Evolutionary conservation across 331 rosid genomes (phyloP).

Genomic region (Rosa hybrid): DNA sequence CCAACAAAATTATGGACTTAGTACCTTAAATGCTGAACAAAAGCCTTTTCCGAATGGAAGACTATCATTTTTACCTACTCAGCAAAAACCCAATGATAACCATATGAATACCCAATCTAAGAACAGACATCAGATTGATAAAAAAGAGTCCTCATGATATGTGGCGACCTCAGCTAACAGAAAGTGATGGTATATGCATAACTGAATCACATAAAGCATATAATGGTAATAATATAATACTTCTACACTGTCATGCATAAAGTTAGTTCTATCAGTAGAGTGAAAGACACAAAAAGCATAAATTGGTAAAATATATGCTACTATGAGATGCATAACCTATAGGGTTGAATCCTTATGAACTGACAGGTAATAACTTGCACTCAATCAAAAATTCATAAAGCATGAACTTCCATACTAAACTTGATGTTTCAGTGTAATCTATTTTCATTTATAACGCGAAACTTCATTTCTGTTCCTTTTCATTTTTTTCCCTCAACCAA

Average conservation of each 20-base stretch:
- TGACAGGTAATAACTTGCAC: not conserved
- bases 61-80: not conserved
- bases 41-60: not conserved
- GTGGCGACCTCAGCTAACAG: not conserved
- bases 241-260: not conserved
- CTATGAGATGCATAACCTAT: not conserved
- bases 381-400: not conserved
- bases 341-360: not conserved
- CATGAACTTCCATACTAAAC: not conserved
- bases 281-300: not conserved
- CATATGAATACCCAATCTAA: not conserved
- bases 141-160: not conserved
- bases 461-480: not conserved
- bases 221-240: not conserved
- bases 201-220: not conserved
- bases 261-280: not conserved
- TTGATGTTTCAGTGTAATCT: not conserved
- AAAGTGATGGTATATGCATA: not conserved
- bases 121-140: not conserved
- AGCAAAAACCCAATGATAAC: not conserved
- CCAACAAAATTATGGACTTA: slow-evolving; percentile 1
- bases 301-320: not conserved
- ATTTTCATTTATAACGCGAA: not conserved
- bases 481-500: not conserved
- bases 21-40: not conserved